Evolutionary conservation across 441 rosid species (phyloP), one percentile per base, ranked within the genome.

Genomic region (Euphorbia schlechtendalii): DNA sequence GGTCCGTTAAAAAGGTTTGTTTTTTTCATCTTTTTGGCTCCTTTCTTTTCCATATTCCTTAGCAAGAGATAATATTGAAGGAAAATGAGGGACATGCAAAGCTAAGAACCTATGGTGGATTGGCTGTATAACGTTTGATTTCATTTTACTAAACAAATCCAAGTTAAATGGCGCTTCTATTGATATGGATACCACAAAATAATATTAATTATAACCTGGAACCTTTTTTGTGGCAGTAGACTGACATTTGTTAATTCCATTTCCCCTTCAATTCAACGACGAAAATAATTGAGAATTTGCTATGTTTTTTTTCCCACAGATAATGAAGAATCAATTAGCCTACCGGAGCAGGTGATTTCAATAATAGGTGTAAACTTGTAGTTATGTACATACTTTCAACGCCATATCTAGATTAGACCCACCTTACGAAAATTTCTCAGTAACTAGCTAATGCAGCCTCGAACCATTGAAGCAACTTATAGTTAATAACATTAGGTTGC

Each of bases 261-360:
- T 1, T 3, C 11, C 51, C 3, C 48, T 53, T 18, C n/a, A n/a
- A n/a, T n/a, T 38, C 3, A 15, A 21, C 15, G 30, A 18, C 13
- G 18, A 22, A 69, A 59, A 25, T 61, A 36, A 61, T 17, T 46
- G 38, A 13, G 20, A 10, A 1, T 5, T 40, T 0, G 20, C 21
- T n/a, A n/a, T n/a, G n/a, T n/a, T n/a, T n/a, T n/a, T 49, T 18
- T 12, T 38, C 20, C 25, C 36, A 64, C 78, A 77, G 76, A 66
- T 69, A 30, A 40, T 9, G 18, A 25, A 49, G 41, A 32, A 62
- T 1, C 63, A 22, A 30, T n/a, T 8, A 21, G 24, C 4, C 41
- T 55, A 25, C 12, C 41, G 63, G 38, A 45, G 60, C 61, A 21
- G 56, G 68, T 66, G 71, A 63, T 58, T 65, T 51, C 49, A 56